Base-by-base conservation (phyloP, 164 flowering plant genomes). In the Chimonanthus praecox region DNA sequence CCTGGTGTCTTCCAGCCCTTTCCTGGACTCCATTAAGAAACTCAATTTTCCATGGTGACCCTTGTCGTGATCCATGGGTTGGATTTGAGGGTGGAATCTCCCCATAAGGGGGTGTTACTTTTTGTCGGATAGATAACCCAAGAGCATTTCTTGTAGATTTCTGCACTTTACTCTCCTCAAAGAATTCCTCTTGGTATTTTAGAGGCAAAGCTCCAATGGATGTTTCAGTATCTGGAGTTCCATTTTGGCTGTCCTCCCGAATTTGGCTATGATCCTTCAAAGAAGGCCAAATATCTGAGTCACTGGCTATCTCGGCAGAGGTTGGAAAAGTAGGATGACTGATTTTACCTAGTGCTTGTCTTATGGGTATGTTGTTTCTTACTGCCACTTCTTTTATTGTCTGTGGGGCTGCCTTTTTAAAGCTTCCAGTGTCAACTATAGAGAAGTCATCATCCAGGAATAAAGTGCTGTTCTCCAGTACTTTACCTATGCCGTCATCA, bases 11-110 rank as follows among this genome's bases (percentile, higher is more conserved):
- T 80, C 79, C 87, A 78, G 88, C 88, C 82, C 89, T 95, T 74
- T 90, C 94, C 79, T 84, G 86, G 68, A 95, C 77, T 83, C 87
- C 85, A 81, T 92, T 93, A 7, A 95, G 91, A 82, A 95, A 93
- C 70, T 92, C 97, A 18, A 84, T 79, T 7, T 94, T 92, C 98
- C 97, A 93, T 6, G 98, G 97, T 70, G 99, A 88, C 68, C 88
- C 88, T 74, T 83, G 78, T 71, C 77, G 91, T 58, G 76, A 76
- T 9, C 90, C 87, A 64, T 73, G 78, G 64, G 88, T 80, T 16
- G 94, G 91, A 69, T 80, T 85, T 71, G 84, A 80, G 43, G 87
- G 83, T 65, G 91, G 86, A 43, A 88, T 88, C 73, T 73, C 78
- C 45, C 82, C 79, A 78, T 67, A 77, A 71, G 63, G 67, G 18